Evolutionary conservation across 805 yeast species (phyloP).

Genomic region (Spathaspora sp.): DNA sequence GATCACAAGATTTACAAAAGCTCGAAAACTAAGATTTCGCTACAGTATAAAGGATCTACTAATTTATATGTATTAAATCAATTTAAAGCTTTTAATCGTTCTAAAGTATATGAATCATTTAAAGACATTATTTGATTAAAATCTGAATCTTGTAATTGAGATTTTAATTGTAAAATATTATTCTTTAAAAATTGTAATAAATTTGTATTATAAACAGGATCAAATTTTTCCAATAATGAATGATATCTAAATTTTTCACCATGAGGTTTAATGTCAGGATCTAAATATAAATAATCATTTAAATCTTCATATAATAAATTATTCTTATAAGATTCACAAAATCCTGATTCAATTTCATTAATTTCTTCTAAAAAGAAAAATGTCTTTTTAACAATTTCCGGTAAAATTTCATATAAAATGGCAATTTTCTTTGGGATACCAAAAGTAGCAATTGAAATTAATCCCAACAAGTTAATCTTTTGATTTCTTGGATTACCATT

Average conservation of each 20-base stretch:
- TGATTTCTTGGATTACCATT: slow-evolving; percentile 74
- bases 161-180: slow-evolving; percentile 22
- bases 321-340: slow-evolving; percentile 32
- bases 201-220: slow-evolving; percentile 41
- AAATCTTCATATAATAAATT: slow-evolving; percentile 38
- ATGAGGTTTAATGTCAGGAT: slow-evolving; percentile 37
- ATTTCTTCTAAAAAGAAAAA: slow-evolving; percentile 67
- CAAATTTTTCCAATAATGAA: slow-evolving; percentile 24
- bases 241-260: slow-evolving; percentile 41
- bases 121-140: slow-evolving; percentile 31
- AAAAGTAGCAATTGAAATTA: slow-evolving; percentile 46
- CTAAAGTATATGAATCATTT: slow-evolving; percentile 33
- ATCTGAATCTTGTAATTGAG: slow-evolving; percentile 19
- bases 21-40: too few species aligned
- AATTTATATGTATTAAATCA: not conserved
- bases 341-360: slow-evolving; percentile 46
- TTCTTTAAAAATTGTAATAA: slow-evolving; percentile 42
- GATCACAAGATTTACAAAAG: too few species aligned
- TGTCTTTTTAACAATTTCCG: slow-evolving; percentile 26
- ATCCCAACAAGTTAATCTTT: slow-evolving; percentile 63
- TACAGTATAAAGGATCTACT: too few species aligned
- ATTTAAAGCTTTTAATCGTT: slow-evolving; percentile 16
- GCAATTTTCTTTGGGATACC: slow-evolving; percentile 22
- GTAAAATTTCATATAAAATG: slow-evolving; percentile 19
- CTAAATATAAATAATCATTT: slow-evolving; percentile 39